A percentile compares a stretch with the other conserved stretches of the same genome.
Conservation (phyloP, 139 green algal genomes). For the Marvania coccoides region DNA sequence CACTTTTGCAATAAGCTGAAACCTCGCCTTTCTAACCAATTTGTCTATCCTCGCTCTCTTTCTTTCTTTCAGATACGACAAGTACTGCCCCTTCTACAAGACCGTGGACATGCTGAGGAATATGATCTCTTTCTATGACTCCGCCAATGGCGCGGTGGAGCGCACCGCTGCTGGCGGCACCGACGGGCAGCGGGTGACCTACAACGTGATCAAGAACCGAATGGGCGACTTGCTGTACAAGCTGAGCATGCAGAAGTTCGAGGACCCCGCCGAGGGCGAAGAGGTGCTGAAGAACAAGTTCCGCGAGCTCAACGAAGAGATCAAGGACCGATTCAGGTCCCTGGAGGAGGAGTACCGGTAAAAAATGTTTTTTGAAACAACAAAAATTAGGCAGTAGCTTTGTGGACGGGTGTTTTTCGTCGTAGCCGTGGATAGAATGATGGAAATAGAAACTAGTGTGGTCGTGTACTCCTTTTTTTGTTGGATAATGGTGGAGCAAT, state of each 20-base stretch:
- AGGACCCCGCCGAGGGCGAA: conserved; percentile 84
- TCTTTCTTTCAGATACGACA: conserved; percentile 78
- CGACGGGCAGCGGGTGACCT: conserved; percentile 84
- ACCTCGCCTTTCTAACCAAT: too few relatives aligned
- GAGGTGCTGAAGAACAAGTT: conserved; percentile 64
- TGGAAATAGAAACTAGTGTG: too few relatives aligned
- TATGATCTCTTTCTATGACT: conserved; percentile 82
- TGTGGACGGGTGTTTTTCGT: too few relatives aligned
- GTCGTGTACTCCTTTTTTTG: too few relatives aligned
- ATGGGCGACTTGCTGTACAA: conserved; percentile 91
- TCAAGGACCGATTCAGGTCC: conserved; percentile 75
- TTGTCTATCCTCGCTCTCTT: too few relatives aligned
- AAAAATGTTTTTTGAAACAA: too few relatives aligned
- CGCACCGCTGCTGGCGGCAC: conserved; percentile 46
- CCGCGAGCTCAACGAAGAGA: conserved; percentile 71
- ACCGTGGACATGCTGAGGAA: conserved; percentile 93
- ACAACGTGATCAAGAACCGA: conserved; percentile 92
- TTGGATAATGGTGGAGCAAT: too few relatives aligned
- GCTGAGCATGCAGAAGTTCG: conserved; percentile 92
- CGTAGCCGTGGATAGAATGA: too few relatives aligned
- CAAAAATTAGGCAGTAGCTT: too few relatives aligned
- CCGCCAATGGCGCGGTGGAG: conserved; percentile 79
- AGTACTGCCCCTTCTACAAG: conserved; percentile 98
- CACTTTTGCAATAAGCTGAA: too few relatives aligned
- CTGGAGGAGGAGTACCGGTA: conserved; percentile 97